A percentile compares a stretch with the other conserved stretches of the same genome.
Conservation (phyloP, 148 eudicot genomes). For the Rhododendron molle region DNA sequence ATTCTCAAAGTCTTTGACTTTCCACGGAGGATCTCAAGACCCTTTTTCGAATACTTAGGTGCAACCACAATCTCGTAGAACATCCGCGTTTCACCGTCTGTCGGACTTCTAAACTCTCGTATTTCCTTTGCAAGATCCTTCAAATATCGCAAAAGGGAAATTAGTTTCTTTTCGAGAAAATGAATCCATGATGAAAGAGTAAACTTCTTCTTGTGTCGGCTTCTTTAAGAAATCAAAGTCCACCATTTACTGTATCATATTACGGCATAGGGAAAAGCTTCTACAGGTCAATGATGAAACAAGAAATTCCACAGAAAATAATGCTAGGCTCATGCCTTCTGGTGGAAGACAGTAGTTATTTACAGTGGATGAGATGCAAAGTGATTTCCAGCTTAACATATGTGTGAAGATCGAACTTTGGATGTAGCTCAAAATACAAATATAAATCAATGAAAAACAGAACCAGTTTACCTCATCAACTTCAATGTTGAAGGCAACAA, state of each 20-base stretch:
- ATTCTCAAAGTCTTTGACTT: slow-evolving; percentile 95
- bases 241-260: background rate
- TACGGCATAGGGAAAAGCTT: background rate
- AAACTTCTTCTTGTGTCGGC: background rate
- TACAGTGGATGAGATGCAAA: background rate
- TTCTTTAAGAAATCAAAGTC: background rate
- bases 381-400: background rate
- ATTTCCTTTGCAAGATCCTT: slow-evolving; percentile 90
- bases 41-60: slow-evolving; percentile 72
- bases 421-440: background rate
- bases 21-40: slow-evolving; percentile 91
- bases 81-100: slow-evolving; percentile 94
- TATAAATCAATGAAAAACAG: background rate
- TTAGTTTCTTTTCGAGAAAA: background rate
- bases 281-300: background rate
- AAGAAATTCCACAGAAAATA: background rate
- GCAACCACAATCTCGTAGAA: slow-evolving; percentile 98
- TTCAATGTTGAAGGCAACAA: slow-evolving; percentile 93
- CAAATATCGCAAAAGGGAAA: background rate
- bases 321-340: background rate
- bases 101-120: slow-evolving; percentile 94
- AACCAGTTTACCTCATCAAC: slow-evolving; percentile 68
- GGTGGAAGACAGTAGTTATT: background rate
- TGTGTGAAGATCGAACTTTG: background rate
- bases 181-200: background rate